Evolutionary conservation across 1,284 basidiomycete species (phyloP).

Genomic region (Naganishia sp.): DNA sequence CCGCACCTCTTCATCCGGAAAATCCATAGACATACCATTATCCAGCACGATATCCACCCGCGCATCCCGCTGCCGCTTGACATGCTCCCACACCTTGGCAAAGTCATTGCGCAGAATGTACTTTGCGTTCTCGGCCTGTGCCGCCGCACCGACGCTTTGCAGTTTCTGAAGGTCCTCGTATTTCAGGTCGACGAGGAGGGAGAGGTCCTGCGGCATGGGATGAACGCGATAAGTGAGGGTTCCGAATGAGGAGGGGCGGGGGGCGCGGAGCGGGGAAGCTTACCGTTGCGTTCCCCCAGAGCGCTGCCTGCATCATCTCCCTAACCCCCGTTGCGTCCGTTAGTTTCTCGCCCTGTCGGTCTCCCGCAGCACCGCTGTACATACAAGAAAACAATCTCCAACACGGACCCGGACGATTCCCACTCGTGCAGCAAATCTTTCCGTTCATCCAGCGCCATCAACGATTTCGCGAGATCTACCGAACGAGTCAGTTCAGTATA

Average conservation of each 20-base stretch:
- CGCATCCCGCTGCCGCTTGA: conserved; percentile 61
- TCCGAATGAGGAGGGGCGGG: background rate
- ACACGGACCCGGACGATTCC: conserved; percentile 42
- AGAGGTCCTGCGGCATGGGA: conserved; percentile 46
- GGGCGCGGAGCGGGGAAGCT: conserved; percentile 11
- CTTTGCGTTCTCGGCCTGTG: conserved; percentile 69
- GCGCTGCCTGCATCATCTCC: conserved; percentile 54
- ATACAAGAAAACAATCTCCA: conserved; percentile 53
- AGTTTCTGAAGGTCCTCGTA: conserved; percentile 76
- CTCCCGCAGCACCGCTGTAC: conserved; percentile 18
- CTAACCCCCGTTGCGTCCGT: conserved; percentile 27
- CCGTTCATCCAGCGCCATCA: conserved; percentile 43
- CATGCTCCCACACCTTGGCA: conserved; percentile 70
- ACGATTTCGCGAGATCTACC: conserved; percentile 48
- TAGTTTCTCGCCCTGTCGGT: background rate
- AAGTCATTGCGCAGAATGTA: conserved; percentile 86
- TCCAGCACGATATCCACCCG: conserved; percentile 88
- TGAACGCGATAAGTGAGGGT: background rate
- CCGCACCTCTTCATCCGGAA: background rate
- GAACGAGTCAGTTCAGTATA: conserved; percentile 47
- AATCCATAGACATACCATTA: conserved; percentile 64
- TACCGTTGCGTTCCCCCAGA: conserved; percentile 55
- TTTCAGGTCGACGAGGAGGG: conserved; percentile 52
- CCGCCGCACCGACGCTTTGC: conserved; percentile 76
- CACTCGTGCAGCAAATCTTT: conserved; percentile 40